These are phyloP conservation scores for Salvia sclarea DNA, from an alignment of 305 asterid genomes.

Conservation along the genomic window DNA sequence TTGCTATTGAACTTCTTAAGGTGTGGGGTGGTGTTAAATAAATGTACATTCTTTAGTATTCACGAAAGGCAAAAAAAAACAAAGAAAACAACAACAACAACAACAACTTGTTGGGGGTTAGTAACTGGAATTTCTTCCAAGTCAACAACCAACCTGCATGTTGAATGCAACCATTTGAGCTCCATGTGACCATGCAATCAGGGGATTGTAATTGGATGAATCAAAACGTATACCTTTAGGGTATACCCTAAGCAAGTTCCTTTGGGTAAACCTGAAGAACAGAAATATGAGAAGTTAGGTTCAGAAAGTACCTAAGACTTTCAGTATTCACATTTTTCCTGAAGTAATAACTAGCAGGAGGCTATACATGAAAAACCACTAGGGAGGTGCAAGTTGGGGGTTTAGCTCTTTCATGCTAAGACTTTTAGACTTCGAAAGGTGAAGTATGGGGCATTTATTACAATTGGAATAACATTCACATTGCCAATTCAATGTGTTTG, in stretches of 20 bases:
- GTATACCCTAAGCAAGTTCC: conserved; percentile 72
- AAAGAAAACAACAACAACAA: no score
- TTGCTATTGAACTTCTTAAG: neutral
- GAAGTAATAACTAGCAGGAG: conserved; percentile 11
- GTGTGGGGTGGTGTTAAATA: neutral
- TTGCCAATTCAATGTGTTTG: conserved; percentile 9
- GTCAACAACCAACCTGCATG: conserved; percentile 69
- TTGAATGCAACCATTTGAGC: conserved; percentile 95
- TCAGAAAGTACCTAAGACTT: neutral
- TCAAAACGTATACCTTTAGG: conserved; percentile 82
- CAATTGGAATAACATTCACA: neutral
- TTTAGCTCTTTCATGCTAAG: neutral
- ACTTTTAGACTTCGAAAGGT: neutral
- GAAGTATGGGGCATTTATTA: neutral
- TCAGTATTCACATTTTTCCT: neutral
- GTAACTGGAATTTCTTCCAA: conserved; percentile 3
- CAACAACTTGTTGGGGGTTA: neutral
- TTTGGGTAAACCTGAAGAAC: conserved; percentile 66
- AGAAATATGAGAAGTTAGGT: conserved; percentile 24
- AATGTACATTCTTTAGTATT: neutral
- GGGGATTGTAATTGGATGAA: conserved; percentile 90
- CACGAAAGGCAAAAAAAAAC: neutral
- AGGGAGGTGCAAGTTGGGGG: neutral
- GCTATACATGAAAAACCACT: conserved; percentile 12
- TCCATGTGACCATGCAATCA: conserved; percentile 87